Evolutionary conservation across 2,329 filamentous ascomycete genomes (phyloP), one percentile per base, ranked within the genome.

Genomic region (Exophiala lecanii-corni): DNA sequence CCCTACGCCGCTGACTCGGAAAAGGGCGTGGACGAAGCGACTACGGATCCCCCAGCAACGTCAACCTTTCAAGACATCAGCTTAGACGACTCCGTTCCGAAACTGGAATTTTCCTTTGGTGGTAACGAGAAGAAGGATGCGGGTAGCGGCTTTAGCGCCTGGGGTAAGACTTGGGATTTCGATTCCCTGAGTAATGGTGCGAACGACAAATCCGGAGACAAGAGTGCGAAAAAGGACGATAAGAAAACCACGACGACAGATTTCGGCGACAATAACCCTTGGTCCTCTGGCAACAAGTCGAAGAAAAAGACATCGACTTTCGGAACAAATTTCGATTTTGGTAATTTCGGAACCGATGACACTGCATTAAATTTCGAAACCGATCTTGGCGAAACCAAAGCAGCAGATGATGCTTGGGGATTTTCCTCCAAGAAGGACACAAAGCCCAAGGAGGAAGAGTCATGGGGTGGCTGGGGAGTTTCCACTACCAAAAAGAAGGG

Each of bases 1-100:
- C 34, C 36, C 47, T 49, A 18, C 30, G 12, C 21, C 17, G 23
- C 18, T 16, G 2, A 37, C 31, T 15, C n/a, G 23, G 3, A n/a
- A 39, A 21, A 61, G 56, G 58, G 60, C 32, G 50, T 54, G 18
- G 65, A 62, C 31, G 56, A 62, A 26, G 51, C 57, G 4, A 53
- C 66, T 35, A 58, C 57, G 4, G 64, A 66, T 15, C 59, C 62
- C 7, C 54, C 56, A 17, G 57, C 68, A 9, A 54, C 63, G 32
- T 74, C 76, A 43, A 65, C 72, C n/a, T 86, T 86, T 53, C 73
- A 84, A 33, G 81, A 86, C 19, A 79, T 88, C 52, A 84, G 79
- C 55, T 63, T 87, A 18, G 75, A 81, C 51, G 79, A 82, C 43
- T 58, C 65, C 18, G 71, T 67, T n/a, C 76, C 78, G 1, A 75